Evolutionary conservation across 2,329 filamentous ascomycete genomes (phyloP).

Genomic region (Fusarium circinatum): DNA sequence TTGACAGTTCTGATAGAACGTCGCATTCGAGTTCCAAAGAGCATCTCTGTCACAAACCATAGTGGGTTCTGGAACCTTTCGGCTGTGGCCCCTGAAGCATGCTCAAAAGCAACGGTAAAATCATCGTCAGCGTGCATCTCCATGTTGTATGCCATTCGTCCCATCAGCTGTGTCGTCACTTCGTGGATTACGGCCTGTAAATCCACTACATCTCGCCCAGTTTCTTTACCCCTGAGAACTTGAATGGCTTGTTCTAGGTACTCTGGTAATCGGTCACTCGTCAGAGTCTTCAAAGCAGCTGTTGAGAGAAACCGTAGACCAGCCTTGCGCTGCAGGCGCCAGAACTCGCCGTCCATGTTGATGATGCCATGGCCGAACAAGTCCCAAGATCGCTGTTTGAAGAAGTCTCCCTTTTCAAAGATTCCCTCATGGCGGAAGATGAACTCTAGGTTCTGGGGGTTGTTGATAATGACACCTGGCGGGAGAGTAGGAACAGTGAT

Average conservation of each 20-base stretch:
- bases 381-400: conserved; percentile 69
- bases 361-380: conserved; percentile 75
- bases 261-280: conserved; percentile 65
- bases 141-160: conserved; percentile 76
- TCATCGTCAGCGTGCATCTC: conserved; percentile 71
- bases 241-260: conserved; percentile 59
- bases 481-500: conserved; percentile 71
- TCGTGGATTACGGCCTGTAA: conserved; percentile 70
- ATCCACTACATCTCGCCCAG: conserved; percentile 55
- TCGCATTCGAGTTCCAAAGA: conserved; percentile 59
- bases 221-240: conserved; percentile 48
- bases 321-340: conserved; percentile 71
- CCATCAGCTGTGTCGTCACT: conserved; percentile 73
- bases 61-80: conserved; percentile 73
- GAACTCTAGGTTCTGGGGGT: conserved; percentile 70
- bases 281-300: conserved; percentile 66
- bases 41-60: conserved; percentile 67
- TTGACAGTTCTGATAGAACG: conserved; percentile 61
- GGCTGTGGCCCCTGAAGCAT: conserved; percentile 68
- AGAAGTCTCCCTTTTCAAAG: conserved; percentile 71
- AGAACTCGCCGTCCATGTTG: conserved; percentile 72
- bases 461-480: conserved; percentile 70
- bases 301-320: conserved; percentile 68
- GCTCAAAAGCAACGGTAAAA: conserved; percentile 70
- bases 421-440: conserved; percentile 69